phyloP scores from a whole-genome alignment of 2,329 filamentous ascomycete species.

The Amesomyces nigricolor region DNA sequence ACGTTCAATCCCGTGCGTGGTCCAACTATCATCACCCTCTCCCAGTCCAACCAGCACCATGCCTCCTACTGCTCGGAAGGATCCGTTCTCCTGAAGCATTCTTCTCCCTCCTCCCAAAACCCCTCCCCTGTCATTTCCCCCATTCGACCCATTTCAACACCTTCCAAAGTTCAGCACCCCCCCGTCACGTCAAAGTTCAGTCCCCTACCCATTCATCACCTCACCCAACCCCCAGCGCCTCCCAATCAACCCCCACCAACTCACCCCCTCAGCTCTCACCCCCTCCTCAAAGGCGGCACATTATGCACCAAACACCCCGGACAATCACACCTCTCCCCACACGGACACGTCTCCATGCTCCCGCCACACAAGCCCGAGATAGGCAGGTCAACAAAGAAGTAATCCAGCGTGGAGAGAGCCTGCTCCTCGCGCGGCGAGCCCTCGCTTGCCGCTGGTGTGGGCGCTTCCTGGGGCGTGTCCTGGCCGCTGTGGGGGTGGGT shows the following conservation, averaged over 20 bases:
- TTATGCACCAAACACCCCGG: conserved; percentile 51
- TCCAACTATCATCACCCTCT: background rate
- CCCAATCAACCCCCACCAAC: background rate
- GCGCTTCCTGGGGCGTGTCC: conserved; percentile 36
- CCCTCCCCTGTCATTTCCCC: too few relatives aligned
- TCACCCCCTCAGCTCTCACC: background rate
- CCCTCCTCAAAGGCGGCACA: conserved; percentile 1
- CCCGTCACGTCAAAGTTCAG: background rate
- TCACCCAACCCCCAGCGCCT: background rate
- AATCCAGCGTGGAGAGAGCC: conserved; percentile 46
- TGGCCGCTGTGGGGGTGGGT: conserved; percentile 1
- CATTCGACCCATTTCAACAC: too few relatives aligned
- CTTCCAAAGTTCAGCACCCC: background rate
- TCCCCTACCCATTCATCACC: background rate
- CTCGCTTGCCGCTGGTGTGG: conserved; percentile 40
- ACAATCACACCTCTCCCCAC: conserved; percentile 55
- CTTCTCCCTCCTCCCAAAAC: too few relatives aligned
- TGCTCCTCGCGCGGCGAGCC: conserved; percentile 46
- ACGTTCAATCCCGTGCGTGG: too few relatives aligned
- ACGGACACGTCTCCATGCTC: conserved; percentile 47
- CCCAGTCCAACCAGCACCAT: too few relatives aligned
- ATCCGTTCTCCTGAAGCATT: too few relatives aligned
- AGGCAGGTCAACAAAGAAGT: conserved; percentile 55
- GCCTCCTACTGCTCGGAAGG: too few relatives aligned
- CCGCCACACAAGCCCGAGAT: conserved; percentile 44